phyloP scores from a whole-genome alignment of 2,329 filamentous ascomycete genomes.

The Fusarium proliferatum region DNA sequence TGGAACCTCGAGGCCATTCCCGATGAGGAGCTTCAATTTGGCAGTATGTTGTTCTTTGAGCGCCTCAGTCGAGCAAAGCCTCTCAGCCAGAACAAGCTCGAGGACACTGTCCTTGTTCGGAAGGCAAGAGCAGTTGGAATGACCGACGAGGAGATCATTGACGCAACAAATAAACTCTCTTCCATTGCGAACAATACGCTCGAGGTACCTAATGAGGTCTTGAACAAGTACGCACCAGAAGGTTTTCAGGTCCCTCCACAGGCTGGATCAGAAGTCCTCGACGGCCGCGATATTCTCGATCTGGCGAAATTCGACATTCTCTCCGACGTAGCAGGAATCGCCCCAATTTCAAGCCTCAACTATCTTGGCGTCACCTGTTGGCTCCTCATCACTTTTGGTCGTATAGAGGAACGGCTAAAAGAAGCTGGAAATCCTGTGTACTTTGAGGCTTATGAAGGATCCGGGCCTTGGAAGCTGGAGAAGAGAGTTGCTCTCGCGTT shows the following conservation, averaged over 20 bases:
- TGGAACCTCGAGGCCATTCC: slow-evolving; percentile 53
- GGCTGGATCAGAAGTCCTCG: not conserved
- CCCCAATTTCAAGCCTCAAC: slow-evolving; percentile 50
- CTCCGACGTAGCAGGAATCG: slow-evolving; percentile 8
- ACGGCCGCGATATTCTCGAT: slow-evolving; percentile 30
- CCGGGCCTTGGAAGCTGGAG: not conserved
- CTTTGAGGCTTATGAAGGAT: not conserved
- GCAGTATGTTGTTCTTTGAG: slow-evolving; percentile 36
- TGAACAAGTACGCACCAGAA: not conserved
- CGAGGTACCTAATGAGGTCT: not conserved
- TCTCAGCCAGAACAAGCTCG: rapidly evolving
- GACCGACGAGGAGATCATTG: not conserved
- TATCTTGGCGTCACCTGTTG: slow-evolving; percentile 44
- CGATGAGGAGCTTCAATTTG: slow-evolving; percentile 46
- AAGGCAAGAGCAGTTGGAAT: not conserved
- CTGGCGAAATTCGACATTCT: slow-evolving; percentile 40
- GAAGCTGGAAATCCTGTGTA: slow-evolving; percentile 37
- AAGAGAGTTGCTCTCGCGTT: slow-evolving; percentile 11
- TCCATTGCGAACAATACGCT: not conserved
- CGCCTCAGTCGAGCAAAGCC: not conserved
- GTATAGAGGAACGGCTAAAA: slow-evolving; percentile 46
- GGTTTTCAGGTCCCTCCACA: not conserved
- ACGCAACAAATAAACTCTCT: not conserved
- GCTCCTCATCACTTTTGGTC: slow-evolving; percentile 42
- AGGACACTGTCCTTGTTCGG: not conserved